These are phyloP conservation scores for Papiliotrema terrestris DNA, from an alignment of 1,284 basidiomycete species.

Conservation along the genomic window DNA sequence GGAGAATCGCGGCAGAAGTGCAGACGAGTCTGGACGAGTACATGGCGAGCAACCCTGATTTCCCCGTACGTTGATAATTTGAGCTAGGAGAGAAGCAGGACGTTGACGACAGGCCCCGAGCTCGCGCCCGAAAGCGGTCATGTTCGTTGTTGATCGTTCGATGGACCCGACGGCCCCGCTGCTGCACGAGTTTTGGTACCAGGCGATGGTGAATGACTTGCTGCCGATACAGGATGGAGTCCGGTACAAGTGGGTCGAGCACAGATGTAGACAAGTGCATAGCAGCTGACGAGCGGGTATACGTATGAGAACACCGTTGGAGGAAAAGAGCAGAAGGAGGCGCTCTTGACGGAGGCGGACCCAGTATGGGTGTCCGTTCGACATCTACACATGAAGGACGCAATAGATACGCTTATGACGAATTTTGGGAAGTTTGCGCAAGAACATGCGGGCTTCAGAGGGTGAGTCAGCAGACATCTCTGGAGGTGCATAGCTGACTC, in stretches of 20 bases:
- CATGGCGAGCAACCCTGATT: constrained; percentile 77
- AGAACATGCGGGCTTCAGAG: constrained; percentile 85
- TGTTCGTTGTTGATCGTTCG: constrained; percentile 90
- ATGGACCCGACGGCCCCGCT: constrained; percentile 91
- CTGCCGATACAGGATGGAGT: constrained; percentile 81
- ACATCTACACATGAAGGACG: constrained; percentile 98
- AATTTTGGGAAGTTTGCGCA: constrained; percentile 92
- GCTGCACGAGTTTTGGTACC: constrained; percentile 97
- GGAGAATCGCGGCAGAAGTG: constrained; percentile 74
- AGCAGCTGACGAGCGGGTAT: constrained; percentile 55
- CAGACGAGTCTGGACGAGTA: constrained; percentile 79
- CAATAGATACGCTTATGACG: constrained; percentile 89
- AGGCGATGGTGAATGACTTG: constrained; percentile 96
- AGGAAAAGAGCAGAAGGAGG: constrained; percentile 79
- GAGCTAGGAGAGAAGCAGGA: background rate
- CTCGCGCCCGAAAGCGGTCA: constrained; percentile 62
- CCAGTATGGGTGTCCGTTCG: constrained; percentile 86
- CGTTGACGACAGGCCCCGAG: constrained; percentile 25
- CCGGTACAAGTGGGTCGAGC: constrained; percentile 68
- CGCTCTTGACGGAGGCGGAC: constrained; percentile 78
- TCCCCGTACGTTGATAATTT: constrained; percentile 60
- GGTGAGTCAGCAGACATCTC: constrained; percentile 32
- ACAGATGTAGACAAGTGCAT: no score
- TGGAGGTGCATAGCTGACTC: background rate
- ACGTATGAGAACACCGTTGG: constrained; percentile 78